A percentile compares a stretch with the other conserved stretches of the same genome.
Conservation (phyloP, 805 yeast genomes). For the Candida vartiovaarae region DNA sequence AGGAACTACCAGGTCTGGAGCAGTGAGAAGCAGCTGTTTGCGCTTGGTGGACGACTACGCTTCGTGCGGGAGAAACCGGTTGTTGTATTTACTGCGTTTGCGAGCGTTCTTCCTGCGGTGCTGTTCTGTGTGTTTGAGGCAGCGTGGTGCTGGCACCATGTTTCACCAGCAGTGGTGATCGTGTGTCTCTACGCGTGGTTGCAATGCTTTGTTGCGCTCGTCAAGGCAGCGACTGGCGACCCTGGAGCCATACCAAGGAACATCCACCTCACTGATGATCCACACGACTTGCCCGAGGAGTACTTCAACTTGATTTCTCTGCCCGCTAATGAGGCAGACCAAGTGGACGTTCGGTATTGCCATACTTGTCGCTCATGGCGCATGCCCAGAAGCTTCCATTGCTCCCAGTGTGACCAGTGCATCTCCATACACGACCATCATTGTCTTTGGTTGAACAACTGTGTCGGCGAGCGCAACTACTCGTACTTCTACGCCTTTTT, state of each 20-base stretch:
- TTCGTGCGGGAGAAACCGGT: constrained; percentile 35
- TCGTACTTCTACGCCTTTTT: constrained; percentile 51
- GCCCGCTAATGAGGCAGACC: constrained; percentile 27
- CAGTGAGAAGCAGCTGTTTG: constrained; percentile 37
- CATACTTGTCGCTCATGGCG: constrained; percentile 65
- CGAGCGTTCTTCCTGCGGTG: constrained; percentile 39
- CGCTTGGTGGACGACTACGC: constrained; percentile 61
- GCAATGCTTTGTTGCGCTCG: constrained; percentile 38
- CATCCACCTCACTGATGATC: constrained; percentile 44
- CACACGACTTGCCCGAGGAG: constrained; percentile 44
- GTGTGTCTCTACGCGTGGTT: constrained; percentile 54
- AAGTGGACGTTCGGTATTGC: constrained; percentile 49
- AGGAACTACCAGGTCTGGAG: constrained; percentile 38
- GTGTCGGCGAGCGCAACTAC: constrained; percentile 72
- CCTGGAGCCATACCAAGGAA: constrained; percentile 67
- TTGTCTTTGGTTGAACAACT: constrained; percentile 63
- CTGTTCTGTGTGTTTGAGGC: constrained; percentile 49
- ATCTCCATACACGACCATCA: constrained; percentile 28
- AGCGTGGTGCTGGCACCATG: constrained; percentile 48
- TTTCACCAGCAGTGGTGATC: constrained; percentile 50
- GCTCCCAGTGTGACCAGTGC: constrained; percentile 63
- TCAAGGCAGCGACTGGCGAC: constrained; percentile 52
- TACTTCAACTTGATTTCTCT: constrained; percentile 43
- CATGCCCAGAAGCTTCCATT: constrained; percentile 71
- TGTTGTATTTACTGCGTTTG: constrained; percentile 29